Percentiles rank a stretch among this genome's conserved stretches.
Evolutionary conservation across 495 filamentous ascomycete genomes (phyloP).

Genomic region (Neurospora terricola): DNA sequence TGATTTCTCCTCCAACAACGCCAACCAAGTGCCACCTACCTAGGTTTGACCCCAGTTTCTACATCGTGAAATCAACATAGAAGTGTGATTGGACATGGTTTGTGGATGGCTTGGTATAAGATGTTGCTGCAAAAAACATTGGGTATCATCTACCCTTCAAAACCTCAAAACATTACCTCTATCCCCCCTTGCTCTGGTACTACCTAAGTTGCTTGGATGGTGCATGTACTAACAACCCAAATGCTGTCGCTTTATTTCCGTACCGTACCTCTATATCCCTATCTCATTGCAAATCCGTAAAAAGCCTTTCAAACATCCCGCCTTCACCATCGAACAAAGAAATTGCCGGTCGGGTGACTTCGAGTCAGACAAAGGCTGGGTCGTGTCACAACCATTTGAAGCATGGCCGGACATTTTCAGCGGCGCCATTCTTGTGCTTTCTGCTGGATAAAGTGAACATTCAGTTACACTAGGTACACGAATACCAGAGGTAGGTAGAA

Average conservation of each 20-base stretch:
- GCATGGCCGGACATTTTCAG: background rate
- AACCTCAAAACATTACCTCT: background rate
- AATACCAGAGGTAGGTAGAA: background rate
- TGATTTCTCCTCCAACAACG: background rate
- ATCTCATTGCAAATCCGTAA: background rate
- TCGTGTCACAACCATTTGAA: background rate
- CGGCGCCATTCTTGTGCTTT: background rate
- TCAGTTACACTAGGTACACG: background rate
- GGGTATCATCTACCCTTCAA: background rate
- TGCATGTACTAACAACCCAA: background rate
- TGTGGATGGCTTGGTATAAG: background rate
- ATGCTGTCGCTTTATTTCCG: background rate
- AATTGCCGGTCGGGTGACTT: background rate
- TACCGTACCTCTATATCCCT: background rate
- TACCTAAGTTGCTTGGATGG: background rate
- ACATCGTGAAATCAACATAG: background rate
- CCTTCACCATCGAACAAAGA: background rate
- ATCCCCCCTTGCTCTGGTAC: background rate
- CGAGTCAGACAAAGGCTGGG: background rate
- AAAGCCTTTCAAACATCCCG: background rate
- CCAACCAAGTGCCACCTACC: background rate
- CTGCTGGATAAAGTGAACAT: background rate
- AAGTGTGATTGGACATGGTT: background rate
- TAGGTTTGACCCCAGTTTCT: no score
- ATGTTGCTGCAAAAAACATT: background rate